These are phyloP conservation scores for Panus rudis DNA, from an alignment of 768 basidiomycete genomes.

Conservation along the genomic window DNA sequence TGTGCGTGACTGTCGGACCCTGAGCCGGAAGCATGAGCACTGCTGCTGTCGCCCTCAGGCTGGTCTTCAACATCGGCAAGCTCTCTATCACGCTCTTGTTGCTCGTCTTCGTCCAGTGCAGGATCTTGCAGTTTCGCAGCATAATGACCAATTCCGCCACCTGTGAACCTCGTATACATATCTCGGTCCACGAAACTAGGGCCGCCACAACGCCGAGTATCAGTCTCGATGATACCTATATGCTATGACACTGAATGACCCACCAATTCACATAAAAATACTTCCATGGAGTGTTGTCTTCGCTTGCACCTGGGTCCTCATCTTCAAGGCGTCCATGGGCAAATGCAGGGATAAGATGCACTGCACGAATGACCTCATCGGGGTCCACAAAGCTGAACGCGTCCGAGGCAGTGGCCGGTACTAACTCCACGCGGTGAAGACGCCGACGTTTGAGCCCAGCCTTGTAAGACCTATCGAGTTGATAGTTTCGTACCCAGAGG, in stretches of 20 bases:
- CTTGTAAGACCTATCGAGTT: background rate
- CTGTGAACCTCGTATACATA: slow-evolving; percentile 9
- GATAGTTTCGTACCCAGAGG: slow-evolving; percentile 10
- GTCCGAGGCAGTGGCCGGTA: slow-evolving; percentile 4
- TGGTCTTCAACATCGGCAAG: no score
- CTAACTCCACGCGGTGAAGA: slow-evolving; percentile 19
- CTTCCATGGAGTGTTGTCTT: background rate
- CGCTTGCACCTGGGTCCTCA: no score
- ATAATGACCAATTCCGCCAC: slow-evolving; percentile 9
- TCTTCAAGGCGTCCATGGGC: slow-evolving; percentile 6
- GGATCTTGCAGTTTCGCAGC: no score
- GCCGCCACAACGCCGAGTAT: no score
- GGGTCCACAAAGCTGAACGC: slow-evolving; percentile 28
- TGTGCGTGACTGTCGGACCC: no score
- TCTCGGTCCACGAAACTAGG: slow-evolving; percentile 10
- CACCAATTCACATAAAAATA: slow-evolving; percentile 5
- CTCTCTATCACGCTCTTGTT: no score
- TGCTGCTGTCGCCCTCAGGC: no score
- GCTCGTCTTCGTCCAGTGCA: no score
- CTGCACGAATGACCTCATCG: slow-evolving; percentile 15
- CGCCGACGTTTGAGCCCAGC: slow-evolving; percentile 3
- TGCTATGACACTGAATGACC: slow-evolving; percentile 1
- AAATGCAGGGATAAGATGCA: slow-evolving; percentile 25
- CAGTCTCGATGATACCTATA: background rate
- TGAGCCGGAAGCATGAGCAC: no score